phyloP scores from a whole-genome alignment of 169 alveolate genomes.

The Plasmodium coatneyi region DNA sequence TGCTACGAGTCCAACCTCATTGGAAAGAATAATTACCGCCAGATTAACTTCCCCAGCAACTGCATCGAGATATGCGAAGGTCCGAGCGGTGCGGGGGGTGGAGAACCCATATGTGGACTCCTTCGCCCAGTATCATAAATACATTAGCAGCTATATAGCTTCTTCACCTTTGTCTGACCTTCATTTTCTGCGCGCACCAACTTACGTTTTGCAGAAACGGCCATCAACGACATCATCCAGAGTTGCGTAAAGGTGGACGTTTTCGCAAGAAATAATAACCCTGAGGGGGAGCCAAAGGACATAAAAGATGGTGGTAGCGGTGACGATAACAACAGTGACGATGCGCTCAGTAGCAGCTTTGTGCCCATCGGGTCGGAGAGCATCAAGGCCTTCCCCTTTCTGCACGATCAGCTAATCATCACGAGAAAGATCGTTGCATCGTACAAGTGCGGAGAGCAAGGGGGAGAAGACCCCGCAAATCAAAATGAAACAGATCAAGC shows the following conservation, averaged over 20 bases:
- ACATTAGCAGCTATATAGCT: neutral
- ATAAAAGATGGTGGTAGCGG: neutral
- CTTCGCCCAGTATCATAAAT: neutral
- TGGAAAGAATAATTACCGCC: neutral
- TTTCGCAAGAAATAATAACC: conserved; percentile 13
- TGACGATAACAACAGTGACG: neutral
- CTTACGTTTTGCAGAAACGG: conserved; percentile 15
- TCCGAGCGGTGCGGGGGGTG: neutral
- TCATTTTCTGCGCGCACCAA: neutral
- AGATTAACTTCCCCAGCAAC: conserved; percentile 45
- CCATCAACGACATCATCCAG: conserved; percentile 36
- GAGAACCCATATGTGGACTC: neutral
- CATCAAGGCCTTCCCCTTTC: conserved; percentile 55
- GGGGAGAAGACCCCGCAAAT: neutral
- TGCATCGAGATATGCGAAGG: conserved; percentile 48
- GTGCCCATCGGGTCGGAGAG: conserved; percentile 19
- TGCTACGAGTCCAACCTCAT: conserved; percentile 45
- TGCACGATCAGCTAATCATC: conserved; percentile 62
- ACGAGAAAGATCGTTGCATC: conserved; percentile 19
- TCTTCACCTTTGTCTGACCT: neutral
- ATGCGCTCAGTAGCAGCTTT: conserved; percentile 4
- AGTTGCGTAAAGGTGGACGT: conserved; percentile 14
- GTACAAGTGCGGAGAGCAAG: conserved; percentile 25
- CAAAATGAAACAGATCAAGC: neutral
- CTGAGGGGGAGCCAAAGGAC: neutral